A percentile compares a stretch with the other conserved stretches of the same genome.
phyloP scores from a whole-genome alignment of 106 monocot species.

The Narthecium ossifragum region DNA sequence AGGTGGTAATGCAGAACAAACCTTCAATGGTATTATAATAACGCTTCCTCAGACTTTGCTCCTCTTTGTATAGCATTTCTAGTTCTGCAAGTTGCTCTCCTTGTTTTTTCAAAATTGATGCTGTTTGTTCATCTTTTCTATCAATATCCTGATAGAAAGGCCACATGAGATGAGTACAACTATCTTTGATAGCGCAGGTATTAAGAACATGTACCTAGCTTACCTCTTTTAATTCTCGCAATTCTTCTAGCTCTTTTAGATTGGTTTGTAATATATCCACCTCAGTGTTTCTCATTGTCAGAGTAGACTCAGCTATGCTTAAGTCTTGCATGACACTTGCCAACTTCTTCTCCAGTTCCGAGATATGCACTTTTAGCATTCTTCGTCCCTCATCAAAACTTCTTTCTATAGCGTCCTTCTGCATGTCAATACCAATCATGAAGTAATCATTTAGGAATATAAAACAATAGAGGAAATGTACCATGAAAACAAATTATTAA shows the following conservation, averaged over 20 bases:
- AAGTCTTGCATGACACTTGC: conserved; percentile 39
- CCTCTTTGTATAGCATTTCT: conserved; percentile 90
- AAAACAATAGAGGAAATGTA: not conserved
- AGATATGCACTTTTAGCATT: conserved; percentile 33
- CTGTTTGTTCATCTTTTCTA: conserved; percentile 94
- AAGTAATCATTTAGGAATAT: not conserved
- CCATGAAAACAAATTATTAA: not conserved
- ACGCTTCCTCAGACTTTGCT: conserved; percentile 79
- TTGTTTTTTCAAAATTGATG: conserved; percentile 86
- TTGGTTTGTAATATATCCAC: conserved; percentile 57
- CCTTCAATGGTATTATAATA: conserved; percentile 99
- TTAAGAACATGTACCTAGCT: not conserved
- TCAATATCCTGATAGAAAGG: conserved; percentile 70
- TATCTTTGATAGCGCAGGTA: no score
- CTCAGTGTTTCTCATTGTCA: conserved; percentile 47
- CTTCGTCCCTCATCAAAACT: conserved; percentile 53
- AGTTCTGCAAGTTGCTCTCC: conserved; percentile 73
- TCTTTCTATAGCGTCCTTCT: conserved; percentile 44
- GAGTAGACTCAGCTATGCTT: conserved; percentile 50
- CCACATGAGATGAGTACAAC: no score
- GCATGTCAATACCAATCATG: conserved; percentile 2
- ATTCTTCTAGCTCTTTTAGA: conserved; percentile 83
- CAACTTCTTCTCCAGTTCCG: conserved; percentile 66
- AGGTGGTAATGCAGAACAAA: conserved; percentile 7
- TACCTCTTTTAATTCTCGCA: conserved; percentile 94